A percentile compares a stretch with the other conserved stretches of the same genome.
Evolutionary conservation across 1,139 yeast species (phyloP).

Genomic region (Pichia cactophila): DNA sequence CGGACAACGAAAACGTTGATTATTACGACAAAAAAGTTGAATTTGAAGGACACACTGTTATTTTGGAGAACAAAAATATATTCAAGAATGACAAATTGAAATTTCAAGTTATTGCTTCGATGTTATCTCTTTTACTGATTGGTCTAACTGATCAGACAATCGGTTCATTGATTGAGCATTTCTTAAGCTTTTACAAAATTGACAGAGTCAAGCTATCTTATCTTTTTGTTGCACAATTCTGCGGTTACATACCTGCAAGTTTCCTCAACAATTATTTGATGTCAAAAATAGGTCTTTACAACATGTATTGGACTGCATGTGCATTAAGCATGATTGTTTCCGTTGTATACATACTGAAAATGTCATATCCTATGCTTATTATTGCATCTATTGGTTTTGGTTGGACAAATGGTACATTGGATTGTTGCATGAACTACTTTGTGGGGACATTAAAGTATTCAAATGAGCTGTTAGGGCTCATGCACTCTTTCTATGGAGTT

Average conservation of each 20-base stretch:
- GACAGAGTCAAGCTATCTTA: conserved; percentile 33
- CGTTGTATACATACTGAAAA: conserved; percentile 22
- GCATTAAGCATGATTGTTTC: conserved; percentile 15
- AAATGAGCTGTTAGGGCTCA: conserved; percentile 55
- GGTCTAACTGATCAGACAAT: conserved; percentile 55
- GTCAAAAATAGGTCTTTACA: conserved; percentile 24
- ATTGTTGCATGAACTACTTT: conserved; percentile 53
- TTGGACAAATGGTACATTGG: conserved; percentile 52
- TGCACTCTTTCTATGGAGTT: conserved; percentile 64
- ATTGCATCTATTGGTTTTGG: conserved; percentile 41
- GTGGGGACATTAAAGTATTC: conserved; percentile 49
- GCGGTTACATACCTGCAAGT: conserved; percentile 32
- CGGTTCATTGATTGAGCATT: conserved; percentile 47
- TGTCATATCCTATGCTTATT: conserved; percentile 35
- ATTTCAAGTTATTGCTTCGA: conserved; percentile 36
- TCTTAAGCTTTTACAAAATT: conserved; percentile 39
- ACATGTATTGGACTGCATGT: conserved; percentile 21
- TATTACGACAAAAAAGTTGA: neutral
- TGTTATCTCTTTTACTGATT: conserved; percentile 35
- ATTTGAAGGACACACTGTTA: conserved; percentile 18
- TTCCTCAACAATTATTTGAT: conserved; percentile 26
- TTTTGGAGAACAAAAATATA: conserved; percentile 34
- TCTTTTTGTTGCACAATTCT: conserved; percentile 30
- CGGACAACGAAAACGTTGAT: neutral
- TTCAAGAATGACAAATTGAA: conserved; percentile 28